Evolutionary conservation across 164 flowering plant genomes (phyloP).

Genomic region (Macadamia integrifolia): DNA sequence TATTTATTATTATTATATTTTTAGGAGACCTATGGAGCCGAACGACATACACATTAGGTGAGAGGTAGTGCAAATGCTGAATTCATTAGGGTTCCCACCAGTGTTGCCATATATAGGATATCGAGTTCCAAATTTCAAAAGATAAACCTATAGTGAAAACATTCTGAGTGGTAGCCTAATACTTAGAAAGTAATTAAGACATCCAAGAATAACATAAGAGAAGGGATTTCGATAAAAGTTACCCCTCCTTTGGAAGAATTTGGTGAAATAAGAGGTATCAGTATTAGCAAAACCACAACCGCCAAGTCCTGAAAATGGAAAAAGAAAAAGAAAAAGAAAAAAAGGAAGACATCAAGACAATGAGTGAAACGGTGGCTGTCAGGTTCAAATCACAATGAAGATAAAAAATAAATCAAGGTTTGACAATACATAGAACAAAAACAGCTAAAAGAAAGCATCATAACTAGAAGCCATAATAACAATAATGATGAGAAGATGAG

Average conservation of each 20-base stretch:
- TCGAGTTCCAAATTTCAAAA: too few relatives aligned
- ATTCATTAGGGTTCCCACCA: too few relatives aligned
- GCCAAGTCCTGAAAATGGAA: slow-evolving; percentile 84
- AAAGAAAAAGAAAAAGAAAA: not conserved
- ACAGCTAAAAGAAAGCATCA: not conserved
- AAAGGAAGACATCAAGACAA: slow-evolving; percentile 8
- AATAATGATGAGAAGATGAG: not conserved
- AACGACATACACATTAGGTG: too few relatives aligned
- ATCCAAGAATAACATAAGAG: not conserved
- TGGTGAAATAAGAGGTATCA: slow-evolving; percentile 97
- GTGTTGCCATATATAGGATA: too few relatives aligned
- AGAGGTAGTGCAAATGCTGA: too few relatives aligned
- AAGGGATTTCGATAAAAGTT: slow-evolving; percentile 11
- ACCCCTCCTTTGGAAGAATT: slow-evolving; percentile 99
- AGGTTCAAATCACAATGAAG: slow-evolving; percentile 3
- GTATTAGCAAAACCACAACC: slow-evolving; percentile 93
- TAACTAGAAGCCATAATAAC: not conserved
- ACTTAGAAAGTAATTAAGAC: not conserved
- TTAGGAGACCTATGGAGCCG: too few relatives aligned
- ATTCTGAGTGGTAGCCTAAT: not conserved
- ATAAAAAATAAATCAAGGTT: not conserved
- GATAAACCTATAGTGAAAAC: too few relatives aligned
- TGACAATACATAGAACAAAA: not conserved
- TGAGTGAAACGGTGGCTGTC: not conserved
- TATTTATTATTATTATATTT: too few relatives aligned